Evolutionary conservation across 2,329 filamentous ascomycete genomes (phyloP), one percentile per base, ranked within the genome.

Genomic region (Pseudocercospora fuligena): DNA sequence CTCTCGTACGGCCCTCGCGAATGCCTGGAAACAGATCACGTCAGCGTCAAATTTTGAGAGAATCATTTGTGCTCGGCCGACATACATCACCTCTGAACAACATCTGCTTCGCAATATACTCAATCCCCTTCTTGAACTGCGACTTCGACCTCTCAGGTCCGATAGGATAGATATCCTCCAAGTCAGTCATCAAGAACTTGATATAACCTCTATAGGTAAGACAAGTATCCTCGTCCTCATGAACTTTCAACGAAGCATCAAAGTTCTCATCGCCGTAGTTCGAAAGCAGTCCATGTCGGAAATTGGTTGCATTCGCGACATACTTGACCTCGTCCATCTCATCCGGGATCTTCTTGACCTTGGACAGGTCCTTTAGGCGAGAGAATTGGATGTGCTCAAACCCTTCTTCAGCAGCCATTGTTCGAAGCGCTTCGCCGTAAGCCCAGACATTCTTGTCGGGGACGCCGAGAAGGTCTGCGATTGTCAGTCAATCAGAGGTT

Each of bases 51-150:
- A 27, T 23, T 12, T 12, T 51, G 19, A 16, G 47, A 51, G 2
- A 23, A 25, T 12, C 47, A 21, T 3, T 36, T 53, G 58, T 27
- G 19, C 31, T 51, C 9, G 16, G n/a, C 2, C 12, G 23, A 67
- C 67, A 31, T 53, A 69, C 68, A 65, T 70, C 64, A 49, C 68
- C 68, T 66, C 68, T 61, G 25, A 66, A 66, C 23, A 70, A 36
- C 68, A 68, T 70, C 36, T 70, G 66, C 47, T 70, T 65, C 12
- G 68, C 68, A 27, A 70, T 33, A 27, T 66, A 70, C 21, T 68
- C 64, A 29, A 68, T 49, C 4, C 64, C 61, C 47, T 59, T 66
- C 54, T 70, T 68, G 61, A 60, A 68, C 16, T 61, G 43, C 19
- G 59, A 59, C 58, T 66, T 68, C 40, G 68, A 60, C 21, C 63